These are phyloP conservation scores for Leishmania braziliensis DNA, from an alignment of 208 protist species.

Conservation along the genomic window DNA sequence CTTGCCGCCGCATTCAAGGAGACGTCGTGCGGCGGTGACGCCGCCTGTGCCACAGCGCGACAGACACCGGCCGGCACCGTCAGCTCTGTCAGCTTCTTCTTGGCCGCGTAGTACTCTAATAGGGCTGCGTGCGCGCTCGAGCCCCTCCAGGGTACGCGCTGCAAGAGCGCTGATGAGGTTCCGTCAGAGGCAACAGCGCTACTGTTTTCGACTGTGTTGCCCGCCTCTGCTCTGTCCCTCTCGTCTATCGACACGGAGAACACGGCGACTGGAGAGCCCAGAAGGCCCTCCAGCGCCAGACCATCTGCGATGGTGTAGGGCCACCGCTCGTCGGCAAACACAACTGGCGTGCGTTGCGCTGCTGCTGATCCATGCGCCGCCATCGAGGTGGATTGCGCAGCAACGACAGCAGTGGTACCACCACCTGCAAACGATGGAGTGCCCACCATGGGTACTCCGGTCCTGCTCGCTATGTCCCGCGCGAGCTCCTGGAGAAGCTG, in stretches of 20 bases:
- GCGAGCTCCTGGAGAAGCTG: background rate
- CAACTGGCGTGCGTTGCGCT: background rate
- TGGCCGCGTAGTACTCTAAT: constrained; percentile 15
- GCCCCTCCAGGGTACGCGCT: background rate
- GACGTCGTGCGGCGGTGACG: background rate
- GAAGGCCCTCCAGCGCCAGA: constrained; percentile 8
- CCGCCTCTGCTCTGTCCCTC: background rate
- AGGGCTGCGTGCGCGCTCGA: constrained; percentile 12
- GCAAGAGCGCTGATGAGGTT: background rate
- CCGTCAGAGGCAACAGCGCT: background rate
- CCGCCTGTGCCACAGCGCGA: background rate
- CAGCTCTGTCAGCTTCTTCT: constrained; percentile 4
- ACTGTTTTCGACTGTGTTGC: background rate
- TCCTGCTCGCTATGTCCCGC: background rate
- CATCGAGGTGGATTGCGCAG: background rate
- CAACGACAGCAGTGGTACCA: background rate
- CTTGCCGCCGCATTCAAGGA: background rate
- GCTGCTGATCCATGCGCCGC: background rate
- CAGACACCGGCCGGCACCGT: background rate
- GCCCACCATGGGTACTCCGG: background rate
- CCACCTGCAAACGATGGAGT: background rate
- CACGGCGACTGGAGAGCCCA: constrained; percentile 6
- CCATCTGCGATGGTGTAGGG: constrained; percentile 15
- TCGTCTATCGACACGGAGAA: constrained; percentile 7
- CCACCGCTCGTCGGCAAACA: background rate